Percentiles rank a stretch among this genome's conserved stretches.
Conservation (phyloP, 805 yeast species). For the Candida takata region DNA sequence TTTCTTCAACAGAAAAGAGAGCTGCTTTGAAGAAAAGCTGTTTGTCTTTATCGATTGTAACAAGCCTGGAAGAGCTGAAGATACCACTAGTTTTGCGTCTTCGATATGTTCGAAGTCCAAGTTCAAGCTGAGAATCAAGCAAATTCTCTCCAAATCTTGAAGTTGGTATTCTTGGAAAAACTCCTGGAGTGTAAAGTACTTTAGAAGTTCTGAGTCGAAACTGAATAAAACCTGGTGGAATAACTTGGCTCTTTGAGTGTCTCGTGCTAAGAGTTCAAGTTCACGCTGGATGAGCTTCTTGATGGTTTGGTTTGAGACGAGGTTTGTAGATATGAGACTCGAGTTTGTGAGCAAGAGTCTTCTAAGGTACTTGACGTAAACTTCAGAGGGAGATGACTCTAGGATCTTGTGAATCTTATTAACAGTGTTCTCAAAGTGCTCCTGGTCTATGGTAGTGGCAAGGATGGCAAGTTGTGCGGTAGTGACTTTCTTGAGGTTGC, state of each 20-base stretch:
- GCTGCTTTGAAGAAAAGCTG: not conserved
- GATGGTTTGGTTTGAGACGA: constrained; percentile 12
- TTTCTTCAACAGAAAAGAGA: not conserved
- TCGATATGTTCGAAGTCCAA: constrained; percentile 8
- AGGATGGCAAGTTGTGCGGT: constrained; percentile 49
- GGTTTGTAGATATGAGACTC: constrained; percentile 18
- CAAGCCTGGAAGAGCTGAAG: constrained; percentile 10
- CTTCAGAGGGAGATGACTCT: constrained; percentile 27
- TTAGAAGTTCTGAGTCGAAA: constrained; percentile 24
- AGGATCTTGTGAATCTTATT: constrained; percentile 43
- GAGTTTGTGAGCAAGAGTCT: constrained; percentile 28
- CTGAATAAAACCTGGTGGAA: constrained; percentile 11
- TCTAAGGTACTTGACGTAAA: constrained; percentile 27
- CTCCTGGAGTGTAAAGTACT: constrained; percentile 24
- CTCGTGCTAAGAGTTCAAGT: constrained; percentile 15
- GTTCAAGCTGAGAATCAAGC: constrained; percentile 14
- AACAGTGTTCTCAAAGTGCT: constrained; percentile 33
- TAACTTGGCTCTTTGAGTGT: constrained; percentile 5
- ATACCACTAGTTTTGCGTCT: constrained; percentile 7
- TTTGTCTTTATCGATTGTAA: constrained; percentile 3
- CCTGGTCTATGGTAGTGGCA: constrained; percentile 35
- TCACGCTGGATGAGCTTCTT: constrained; percentile 21
- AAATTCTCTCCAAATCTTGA: constrained; percentile 17
- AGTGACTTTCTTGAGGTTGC: constrained; percentile 28
- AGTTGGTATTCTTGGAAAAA: constrained; percentile 26